Evolutionary conservation across 306 rosid genomes (phyloP).

Genomic region (Abrus pulchellus): DNA sequence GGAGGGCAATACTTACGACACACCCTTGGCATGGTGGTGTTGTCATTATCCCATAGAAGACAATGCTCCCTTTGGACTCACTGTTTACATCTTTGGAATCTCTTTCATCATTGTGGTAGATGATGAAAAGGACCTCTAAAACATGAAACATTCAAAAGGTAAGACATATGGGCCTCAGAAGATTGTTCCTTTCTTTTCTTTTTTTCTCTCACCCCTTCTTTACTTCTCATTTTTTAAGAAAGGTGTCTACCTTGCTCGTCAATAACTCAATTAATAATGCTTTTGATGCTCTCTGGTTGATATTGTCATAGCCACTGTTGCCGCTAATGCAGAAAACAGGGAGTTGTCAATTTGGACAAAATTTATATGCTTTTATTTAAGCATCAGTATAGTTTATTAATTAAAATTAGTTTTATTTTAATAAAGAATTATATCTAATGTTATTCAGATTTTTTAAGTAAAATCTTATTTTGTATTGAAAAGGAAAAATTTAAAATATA

Average conservation of each 20-base stretch:
- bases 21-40: constrained; percentile 54
- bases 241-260: constrained; percentile 30
- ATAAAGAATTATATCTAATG: too few relatives aligned
- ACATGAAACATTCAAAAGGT: constrained; percentile 56
- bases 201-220: not conserved
- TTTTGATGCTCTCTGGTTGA: constrained; percentile 6
- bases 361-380: too few relatives aligned
- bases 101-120: constrained; percentile 66
- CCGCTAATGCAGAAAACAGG: constrained; percentile 1
- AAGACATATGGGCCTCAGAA: constrained; percentile 49
- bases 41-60: constrained; percentile 64
- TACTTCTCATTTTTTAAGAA: constrained; percentile 34
- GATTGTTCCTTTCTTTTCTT: constrained; percentile 15
- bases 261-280: constrained; percentile 25
- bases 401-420: too few relatives aligned
- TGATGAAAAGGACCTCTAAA: constrained; percentile 55
- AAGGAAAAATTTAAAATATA: too few relatives aligned
- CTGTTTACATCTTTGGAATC: constrained; percentile 57
- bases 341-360: not conserved
- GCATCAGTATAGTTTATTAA: too few relatives aligned
- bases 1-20: constrained; percentile 41
- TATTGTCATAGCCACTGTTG: constrained; percentile 25
- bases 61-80: constrained; percentile 53
- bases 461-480: too few relatives aligned
- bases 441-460: too few relatives aligned